phyloP scores from a whole-genome alignment of 73 alveolate species.

The Effrenium voratum region DNA sequence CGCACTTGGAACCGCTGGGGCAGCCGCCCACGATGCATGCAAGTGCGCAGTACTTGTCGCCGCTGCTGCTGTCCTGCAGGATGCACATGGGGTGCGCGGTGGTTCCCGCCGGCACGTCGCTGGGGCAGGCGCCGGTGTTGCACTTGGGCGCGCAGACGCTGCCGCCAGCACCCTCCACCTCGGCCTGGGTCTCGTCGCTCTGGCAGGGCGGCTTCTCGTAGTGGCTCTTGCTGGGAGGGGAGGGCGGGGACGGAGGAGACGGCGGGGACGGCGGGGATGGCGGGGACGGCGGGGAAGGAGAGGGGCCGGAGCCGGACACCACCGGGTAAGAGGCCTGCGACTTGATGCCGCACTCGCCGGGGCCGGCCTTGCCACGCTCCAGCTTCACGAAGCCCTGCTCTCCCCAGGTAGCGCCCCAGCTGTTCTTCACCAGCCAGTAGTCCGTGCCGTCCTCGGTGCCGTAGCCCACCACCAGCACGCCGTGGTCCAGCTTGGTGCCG shows the following conservation, averaged over 20 bases:
- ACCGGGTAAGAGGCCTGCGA: conserved; percentile 90
- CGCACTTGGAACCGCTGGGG: conserved; percentile 86
- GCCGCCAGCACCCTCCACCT: conserved; percentile 89
- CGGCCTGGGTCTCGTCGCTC: conserved; percentile 85
- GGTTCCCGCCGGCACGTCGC: conserved; percentile 77
- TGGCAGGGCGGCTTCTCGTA: conserved; percentile 94
- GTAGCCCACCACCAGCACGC: conserved; percentile 97
- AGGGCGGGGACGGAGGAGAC: conserved; percentile 89
- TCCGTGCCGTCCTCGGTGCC: conserved; percentile 94
- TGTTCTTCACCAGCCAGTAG: conserved; percentile 95
- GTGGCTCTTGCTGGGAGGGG: conserved; percentile 87
- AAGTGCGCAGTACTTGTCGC: conserved; percentile 88
- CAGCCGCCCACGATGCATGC: conserved; percentile 93
- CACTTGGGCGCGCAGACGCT: conserved; percentile 89
- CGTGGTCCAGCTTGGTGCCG: conserved; percentile 97
- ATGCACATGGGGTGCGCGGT: conserved; percentile 86
- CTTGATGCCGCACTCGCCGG: conserved; percentile 94
- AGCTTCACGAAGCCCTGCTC: conserved; percentile 75
- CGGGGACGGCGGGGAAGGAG: conserved; percentile 61
- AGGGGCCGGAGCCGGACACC: conserved; percentile 55
- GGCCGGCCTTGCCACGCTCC: conserved; percentile 61
- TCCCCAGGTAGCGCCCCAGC: conserved; percentile 94
- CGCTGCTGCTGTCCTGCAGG: conserved; percentile 69
- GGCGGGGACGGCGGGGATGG: conserved; percentile 89
- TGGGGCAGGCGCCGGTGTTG: conserved; percentile 83